Evolutionary conservation across 2,329 filamentous ascomycete genomes (phyloP), one percentile per base, ranked within the genome.

Genomic region (Gyromitra esculenta): DNA sequence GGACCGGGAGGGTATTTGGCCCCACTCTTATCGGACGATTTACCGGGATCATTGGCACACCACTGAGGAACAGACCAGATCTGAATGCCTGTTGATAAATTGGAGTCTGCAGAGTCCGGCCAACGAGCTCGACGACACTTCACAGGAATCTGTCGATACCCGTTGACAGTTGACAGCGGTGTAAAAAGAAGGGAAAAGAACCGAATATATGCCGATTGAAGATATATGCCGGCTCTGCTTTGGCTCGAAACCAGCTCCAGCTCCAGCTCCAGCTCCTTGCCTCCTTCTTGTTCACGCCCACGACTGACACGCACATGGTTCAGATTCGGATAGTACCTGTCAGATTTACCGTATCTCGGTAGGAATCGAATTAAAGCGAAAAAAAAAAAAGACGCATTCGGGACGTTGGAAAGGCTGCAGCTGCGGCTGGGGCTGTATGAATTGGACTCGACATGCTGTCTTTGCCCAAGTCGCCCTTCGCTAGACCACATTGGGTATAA

Each of bases 1-100:
- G 52, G 64, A 41, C 57, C 31, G 57, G 35, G 57, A 60, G 57
- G 39, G 18, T 37, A 7, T 67, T 56, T 9, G 35, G 64, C 64
- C 64, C 64, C 64, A 67, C 48, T 43, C 65, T 68, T 68, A 68
- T 68, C 65, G 39, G 13, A 45, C 65, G 37, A 59, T 56, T 68
- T 48, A 57, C 50, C 50, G 35, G 50, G 65, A 18, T 56, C 25
- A 39, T 39, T 66, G 63, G 18, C 63, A 56, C 48, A 39, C 25
- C 37, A 9, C 31, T 25, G 48, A 56, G 50, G 50, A 39, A 6
- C 31, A 13, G 56, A 45, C 39, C 50, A 57, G 65, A 68, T 68
- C 65, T 52, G 37, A 15, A 35, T 57, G 56, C 35, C 18, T 11
- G 6, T 9, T 15, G 15, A 8, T 11, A 35, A 13, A 31, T 25